Percentiles rank a stretch among this genome's conserved stretches.
Evolutionary conservation across 306 rosid genomes (phyloP).

Genomic region (Vigna unguiculata): DNA sequence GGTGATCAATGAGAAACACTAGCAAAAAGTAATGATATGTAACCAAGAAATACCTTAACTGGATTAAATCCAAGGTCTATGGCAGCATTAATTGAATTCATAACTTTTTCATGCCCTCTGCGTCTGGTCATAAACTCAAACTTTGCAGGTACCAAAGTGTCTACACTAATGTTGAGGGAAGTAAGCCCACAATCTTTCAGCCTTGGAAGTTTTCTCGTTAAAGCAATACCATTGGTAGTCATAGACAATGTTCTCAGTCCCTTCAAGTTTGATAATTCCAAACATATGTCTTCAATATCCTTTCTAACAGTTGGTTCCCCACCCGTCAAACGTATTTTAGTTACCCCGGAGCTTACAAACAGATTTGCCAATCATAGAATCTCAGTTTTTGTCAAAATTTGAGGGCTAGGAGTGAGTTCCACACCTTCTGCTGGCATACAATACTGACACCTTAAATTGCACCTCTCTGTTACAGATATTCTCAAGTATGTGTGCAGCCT

Average conservation of each 20-base stretch:
- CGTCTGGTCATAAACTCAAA: slow-evolving; percentile 95
- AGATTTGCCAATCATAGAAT: slow-evolving; percentile 71
- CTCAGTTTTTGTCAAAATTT: slow-evolving; percentile 68
- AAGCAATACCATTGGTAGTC: slow-evolving; percentile 83
- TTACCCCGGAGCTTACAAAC: slow-evolving; percentile 81
- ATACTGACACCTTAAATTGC: slow-evolving; percentile 91
- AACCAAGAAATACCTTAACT: slow-evolving; percentile 68
- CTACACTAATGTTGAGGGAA: slow-evolving; percentile 83
- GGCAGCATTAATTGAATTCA: slow-evolving; percentile 83
- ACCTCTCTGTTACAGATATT: slow-evolving; percentile 91
- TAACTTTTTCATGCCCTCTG: slow-evolving; percentile 82
- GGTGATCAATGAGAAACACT: slow-evolving; percentile 6
- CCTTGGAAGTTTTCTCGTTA: slow-evolving; percentile 76
- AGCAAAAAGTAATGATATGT: neutral
- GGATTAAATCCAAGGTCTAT: slow-evolving; percentile 83
- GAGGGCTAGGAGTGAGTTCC: slow-evolving; percentile 74
- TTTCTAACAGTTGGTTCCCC: slow-evolving; percentile 95
- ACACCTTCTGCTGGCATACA: slow-evolving; percentile 97
- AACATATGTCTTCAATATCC: slow-evolving; percentile 87
- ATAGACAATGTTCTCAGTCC: slow-evolving; percentile 77
- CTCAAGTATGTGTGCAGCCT: slow-evolving; percentile 92
- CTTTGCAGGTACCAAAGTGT: slow-evolving; percentile 86
- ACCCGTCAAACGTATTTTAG: slow-evolving; percentile 89
- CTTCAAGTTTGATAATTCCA: slow-evolving; percentile 70
- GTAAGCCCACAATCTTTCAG: slow-evolving; percentile 85